Percentiles rank a stretch among this genome's conserved stretches.
These are phyloP conservation scores for Schizothecium vesticola DNA, from an alignment of 495 filamentous ascomycete species.

Conservation along the genomic window DNA sequence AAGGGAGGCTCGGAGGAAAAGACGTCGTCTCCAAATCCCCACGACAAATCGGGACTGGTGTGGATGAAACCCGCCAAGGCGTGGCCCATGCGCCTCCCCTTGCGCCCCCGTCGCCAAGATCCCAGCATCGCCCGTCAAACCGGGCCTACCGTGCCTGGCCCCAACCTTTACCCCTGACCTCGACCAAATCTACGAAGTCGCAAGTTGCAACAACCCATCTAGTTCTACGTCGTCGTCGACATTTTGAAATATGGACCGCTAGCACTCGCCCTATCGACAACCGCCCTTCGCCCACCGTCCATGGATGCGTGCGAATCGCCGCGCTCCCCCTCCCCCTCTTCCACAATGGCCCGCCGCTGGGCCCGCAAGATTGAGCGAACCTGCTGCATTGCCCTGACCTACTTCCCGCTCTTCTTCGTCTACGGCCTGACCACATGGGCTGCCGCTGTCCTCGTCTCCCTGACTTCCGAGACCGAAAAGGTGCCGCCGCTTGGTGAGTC, in stretches of 20 bases:
- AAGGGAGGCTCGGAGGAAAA: not conserved
- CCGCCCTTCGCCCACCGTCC: not conserved
- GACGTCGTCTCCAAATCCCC: not conserved
- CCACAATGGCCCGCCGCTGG: constrained; percentile 49
- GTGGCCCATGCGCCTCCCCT: not conserved
- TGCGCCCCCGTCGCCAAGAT: not conserved
- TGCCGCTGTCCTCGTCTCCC: constrained; percentile 74
- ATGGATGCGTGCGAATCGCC: constrained; percentile 7
- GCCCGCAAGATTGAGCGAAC: constrained; percentile 74
- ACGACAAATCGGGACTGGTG: not conserved
- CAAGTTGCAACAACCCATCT: not conserved
- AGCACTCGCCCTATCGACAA: not conserved
- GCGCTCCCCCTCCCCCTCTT: not conserved
- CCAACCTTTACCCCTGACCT: not conserved
- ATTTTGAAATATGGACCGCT: constrained; percentile 9
- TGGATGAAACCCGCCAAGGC: not conserved
- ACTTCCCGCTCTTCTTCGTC: constrained; percentile 84
- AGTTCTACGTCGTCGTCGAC: not conserved
- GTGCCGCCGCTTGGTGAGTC: constrained; percentile 62
- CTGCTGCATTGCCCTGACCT: constrained; percentile 74
- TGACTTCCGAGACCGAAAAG: constrained; percentile 56
- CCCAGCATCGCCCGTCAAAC: not conserved
- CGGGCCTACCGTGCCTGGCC: not conserved
- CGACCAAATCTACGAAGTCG: not conserved
- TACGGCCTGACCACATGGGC: constrained; percentile 89